Evolutionary conservation across 169 alveolate species (phyloP).

Genomic region (Plasmodium berghei): DNA sequence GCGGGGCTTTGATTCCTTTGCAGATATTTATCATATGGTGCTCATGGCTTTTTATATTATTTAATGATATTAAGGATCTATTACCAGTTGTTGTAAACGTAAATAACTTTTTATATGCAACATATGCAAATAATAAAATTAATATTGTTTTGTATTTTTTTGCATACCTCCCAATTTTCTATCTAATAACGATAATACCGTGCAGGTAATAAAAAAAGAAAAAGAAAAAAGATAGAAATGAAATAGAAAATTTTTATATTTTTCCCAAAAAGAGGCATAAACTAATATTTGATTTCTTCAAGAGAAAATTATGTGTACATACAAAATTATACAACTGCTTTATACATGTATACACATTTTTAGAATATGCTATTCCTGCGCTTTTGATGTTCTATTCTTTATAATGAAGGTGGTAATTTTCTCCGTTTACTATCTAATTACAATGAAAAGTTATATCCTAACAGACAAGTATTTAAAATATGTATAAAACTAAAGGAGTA

Average conservation of each 20-base stretch:
- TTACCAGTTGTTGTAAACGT: constrained; percentile 40
- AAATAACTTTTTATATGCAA: constrained; percentile 70
- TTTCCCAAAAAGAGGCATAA: not conserved
- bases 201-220: constrained; percentile 59
- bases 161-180: constrained; percentile 61
- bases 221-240: constrained; percentile 1
- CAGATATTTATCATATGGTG: constrained; percentile 54
- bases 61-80: constrained; percentile 56
- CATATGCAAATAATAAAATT: constrained; percentile 57
- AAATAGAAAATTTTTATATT: not conserved
- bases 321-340: not conserved
- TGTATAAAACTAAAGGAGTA: not conserved
- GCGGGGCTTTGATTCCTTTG: not conserved
- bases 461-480: constrained; percentile 63
- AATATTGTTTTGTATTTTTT: constrained; percentile 58
- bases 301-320: not conserved
- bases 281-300: not conserved
- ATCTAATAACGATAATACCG: constrained; percentile 66
- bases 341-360: not conserved
- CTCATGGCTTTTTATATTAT: constrained; percentile 70
- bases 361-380: constrained; percentile 64
- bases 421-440: constrained; percentile 54
- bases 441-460: constrained; percentile 68
- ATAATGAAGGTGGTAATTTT: constrained; percentile 60
- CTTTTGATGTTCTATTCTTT: constrained; percentile 48